Percentiles rank a stretch among this genome's conserved stretches.
phyloP scores from a whole-genome alignment of 2,329 filamentous ascomycete genomes.

The Byssoonygena ceratinophila region DNA sequence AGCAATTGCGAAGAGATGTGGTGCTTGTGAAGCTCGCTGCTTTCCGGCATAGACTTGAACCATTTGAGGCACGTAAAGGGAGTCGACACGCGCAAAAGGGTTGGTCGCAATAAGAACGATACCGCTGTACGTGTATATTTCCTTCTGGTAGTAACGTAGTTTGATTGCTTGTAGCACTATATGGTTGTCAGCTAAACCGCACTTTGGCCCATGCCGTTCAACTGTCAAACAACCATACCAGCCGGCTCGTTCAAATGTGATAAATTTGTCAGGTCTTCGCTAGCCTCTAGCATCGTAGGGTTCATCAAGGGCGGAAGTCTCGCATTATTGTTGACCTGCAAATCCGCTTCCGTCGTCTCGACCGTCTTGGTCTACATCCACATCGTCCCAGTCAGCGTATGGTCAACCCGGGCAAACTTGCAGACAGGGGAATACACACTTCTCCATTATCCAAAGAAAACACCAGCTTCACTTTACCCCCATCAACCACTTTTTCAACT shows the following conservation, averaged over 20 bases:
- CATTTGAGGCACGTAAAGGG: slow-evolving; percentile 96
- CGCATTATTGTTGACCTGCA: slow-evolving; percentile 66
- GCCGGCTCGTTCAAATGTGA: slow-evolving; percentile 98
- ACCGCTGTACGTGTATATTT: slow-evolving; percentile 98
- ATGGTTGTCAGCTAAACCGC: slow-evolving; percentile 19
- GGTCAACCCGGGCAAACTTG: slow-evolving; percentile 6
- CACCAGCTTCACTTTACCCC: slow-evolving; percentile 74
- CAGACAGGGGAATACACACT: slow-evolving; percentile 42
- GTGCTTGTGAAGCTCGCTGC: slow-evolving; percentile 89
- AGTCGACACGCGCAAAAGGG: slow-evolving; percentile 93
- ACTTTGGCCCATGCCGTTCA: neutral
- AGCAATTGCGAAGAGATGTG: slow-evolving; percentile 95
- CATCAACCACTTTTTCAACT: slow-evolving; percentile 69
- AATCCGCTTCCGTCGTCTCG: slow-evolving; percentile 62
- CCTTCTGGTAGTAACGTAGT: slow-evolving; percentile 92
- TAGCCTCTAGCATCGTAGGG: slow-evolving; percentile 93
- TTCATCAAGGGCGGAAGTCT: slow-evolving; percentile 92
- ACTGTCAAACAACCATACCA: slow-evolving; percentile 48
- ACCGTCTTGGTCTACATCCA: slow-evolving; percentile 60
- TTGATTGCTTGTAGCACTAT: slow-evolving; percentile 93
- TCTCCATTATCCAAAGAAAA: slow-evolving; percentile 90
- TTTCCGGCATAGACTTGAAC: slow-evolving; percentile 99
- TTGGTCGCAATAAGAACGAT: slow-evolving; percentile 98
- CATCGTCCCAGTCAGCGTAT: neutral
- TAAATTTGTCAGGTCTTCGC: slow-evolving; percentile 92